Base-by-base conservation (phyloP, 768 basidiomycete species). In the Psilocybe cubensis region DNA sequence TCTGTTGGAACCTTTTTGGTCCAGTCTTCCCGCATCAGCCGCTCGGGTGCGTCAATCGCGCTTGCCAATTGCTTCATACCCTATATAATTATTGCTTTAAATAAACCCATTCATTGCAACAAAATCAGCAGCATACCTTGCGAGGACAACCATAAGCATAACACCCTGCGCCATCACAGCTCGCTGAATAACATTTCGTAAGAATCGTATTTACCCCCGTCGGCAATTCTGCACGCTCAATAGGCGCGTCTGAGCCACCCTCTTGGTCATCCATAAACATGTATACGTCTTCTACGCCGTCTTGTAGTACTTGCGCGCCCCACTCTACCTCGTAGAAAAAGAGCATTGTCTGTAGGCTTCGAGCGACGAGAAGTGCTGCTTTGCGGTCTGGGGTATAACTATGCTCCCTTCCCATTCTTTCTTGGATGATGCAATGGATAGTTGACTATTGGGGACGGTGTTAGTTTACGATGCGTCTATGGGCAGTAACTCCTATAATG, bases 301-400 rank as follows among this genome's bases (percentile, higher is more conserved):
- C 95, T 58, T 91, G 86, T 51, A 98, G 74, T 2, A 88, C 79
- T 18, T 88, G 84, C 44, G 87, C 86, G 23, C 92, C 93, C 93
- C 96, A 96, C 69, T 98, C 96, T 3, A 98, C 95, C 67, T 99
- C 97, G 69, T 96, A 92, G 73, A 98, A 96, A 79, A 94, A 98
- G 7, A 98, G 81, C 71, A 94, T 91, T 56, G 84, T 87, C 66
- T 98, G 95, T 24, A 98, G 77, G 58, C 92, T 92, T 23, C 94
- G 86, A 0, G 94, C 96, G 18, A 97, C 88, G 63, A 89, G 85
- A 10, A 97, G 76, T 14, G 96, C 94, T 10, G 88, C 87, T 14
- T 89, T 81, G 7, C 96, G 83, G 64, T 96, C 94, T 54, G 83
- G 82, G 3, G 84, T 80, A 33, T 85, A 80, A 7, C 83, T 83